phyloP scores from a whole-genome alignment of 768 basidiomycete genomes.

The Suillus variegatus region DNA sequence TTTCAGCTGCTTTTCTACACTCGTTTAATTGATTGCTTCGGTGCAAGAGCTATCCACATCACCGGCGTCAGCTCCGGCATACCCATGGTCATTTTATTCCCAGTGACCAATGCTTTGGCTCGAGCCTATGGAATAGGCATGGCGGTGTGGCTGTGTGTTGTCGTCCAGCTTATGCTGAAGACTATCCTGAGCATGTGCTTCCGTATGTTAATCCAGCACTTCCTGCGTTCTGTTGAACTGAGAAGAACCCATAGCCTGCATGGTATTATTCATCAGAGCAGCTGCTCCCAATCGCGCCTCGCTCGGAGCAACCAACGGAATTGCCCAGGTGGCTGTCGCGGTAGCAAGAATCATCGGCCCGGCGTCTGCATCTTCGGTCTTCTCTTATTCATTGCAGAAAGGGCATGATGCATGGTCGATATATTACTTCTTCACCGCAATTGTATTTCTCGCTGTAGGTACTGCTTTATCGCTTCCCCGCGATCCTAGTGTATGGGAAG shows the following conservation, averaged over 20 bases:
- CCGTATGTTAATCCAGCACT: constrained; percentile 20
- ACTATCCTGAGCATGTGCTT: constrained; percentile 30
- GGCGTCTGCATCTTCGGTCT: neutral
- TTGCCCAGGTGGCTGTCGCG: neutral
- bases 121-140: constrained; percentile 19
- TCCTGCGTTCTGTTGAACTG: neutral
- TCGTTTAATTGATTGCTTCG: constrained; percentile 51
- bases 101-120: constrained; percentile 29
- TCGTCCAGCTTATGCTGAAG: constrained; percentile 25
- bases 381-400: neutral
- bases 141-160: constrained; percentile 29
- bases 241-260: neutral
- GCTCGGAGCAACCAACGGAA: neutral
- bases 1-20: constrained; percentile 67
- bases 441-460: neutral
- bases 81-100: constrained; percentile 33
- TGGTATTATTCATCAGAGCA: neutral
- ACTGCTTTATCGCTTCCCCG: neutral
- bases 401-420: neutral
- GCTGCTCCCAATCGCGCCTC: constrained; percentile 3
- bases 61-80: constrained; percentile 29
- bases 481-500: neutral
- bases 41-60: constrained; percentile 41
- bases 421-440: neutral
- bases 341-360: neutral